Base-by-base conservation (phyloP, 2,329 filamentous ascomycete species). In the Penicillium rolfsii region DNA sequence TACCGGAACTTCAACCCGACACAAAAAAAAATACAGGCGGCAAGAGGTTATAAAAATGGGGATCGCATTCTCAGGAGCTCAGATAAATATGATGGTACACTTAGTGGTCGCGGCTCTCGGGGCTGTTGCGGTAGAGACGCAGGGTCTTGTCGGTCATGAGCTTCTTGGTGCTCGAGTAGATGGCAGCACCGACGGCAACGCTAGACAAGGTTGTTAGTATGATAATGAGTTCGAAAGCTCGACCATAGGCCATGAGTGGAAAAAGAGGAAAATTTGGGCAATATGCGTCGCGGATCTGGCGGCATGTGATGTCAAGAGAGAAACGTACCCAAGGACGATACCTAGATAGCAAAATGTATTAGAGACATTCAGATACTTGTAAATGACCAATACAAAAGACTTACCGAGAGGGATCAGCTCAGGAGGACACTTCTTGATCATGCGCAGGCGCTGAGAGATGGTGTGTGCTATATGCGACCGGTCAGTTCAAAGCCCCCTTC, bases 401-500 rank as follows among this genome's bases (percentile, higher is more conserved):
- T 79, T 89, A 96, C 93, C 93, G 72, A 99, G 89, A 75, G 95
- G 95, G 71, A 93, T 87, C 86, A 99, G 85, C 85, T 99, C 95
- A 71, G 92, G 88, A 70, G 95, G 95, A 76, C 98, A 90, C 82
- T 89, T 88, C 86, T 90, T 93, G 75, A 97, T 85, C 77, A 88
- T 89, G 78, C 93, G 91, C 73, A 99, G 85, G 78, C 94, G 91
- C 84, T 98, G 95, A 69, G 94, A 97, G 80, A 98, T 88, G 73
- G 94, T 97, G 84, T 98, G 95, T 77, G 92, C 95, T 99, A 60
- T 46, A 71, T 68, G 24, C 40, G 50, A 64, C 53, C 26, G 52
- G 65, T 75, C 63, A 73, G 69, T 67, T 64, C 60, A 65, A 62
- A 58, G 49, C 24, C 38, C 33, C 26, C 41, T 24, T 48, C 22